Percentiles rank a stretch among this genome's conserved stretches.
Evolutionary conservation across 768 basidiomycete genomes (phyloP).

Genomic region (Tubosaeta sp.): DNA sequence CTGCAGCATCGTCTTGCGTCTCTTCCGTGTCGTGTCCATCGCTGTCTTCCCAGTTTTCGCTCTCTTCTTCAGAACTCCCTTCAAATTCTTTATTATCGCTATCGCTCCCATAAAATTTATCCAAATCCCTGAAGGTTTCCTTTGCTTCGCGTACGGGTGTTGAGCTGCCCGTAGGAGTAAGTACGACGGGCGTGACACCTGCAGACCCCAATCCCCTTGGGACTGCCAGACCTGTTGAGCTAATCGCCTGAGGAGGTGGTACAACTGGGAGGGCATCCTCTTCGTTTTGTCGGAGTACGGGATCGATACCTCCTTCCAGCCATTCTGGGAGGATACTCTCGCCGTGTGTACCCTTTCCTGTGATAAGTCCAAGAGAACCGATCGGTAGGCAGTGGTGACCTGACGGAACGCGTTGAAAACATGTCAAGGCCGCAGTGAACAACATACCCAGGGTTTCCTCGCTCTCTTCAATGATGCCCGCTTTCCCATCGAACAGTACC

Average conservation of each 20-base stretch:
- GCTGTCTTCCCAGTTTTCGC: constrained; percentile 30
- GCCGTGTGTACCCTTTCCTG: constrained; percentile 45
- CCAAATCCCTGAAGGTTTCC: constrained; percentile 55
- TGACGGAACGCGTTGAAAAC: constrained; percentile 15
- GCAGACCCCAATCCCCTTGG: constrained; percentile 29
- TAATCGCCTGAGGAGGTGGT: constrained; percentile 37
- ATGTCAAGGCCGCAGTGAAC: background rate
- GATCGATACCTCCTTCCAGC: constrained; percentile 82
- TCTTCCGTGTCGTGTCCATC: constrained; percentile 26
- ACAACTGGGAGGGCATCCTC: constrained; percentile 43
- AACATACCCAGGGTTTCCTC: constrained; percentile 34
- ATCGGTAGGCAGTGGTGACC: constrained; percentile 43
- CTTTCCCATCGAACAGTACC: constrained; percentile 78
- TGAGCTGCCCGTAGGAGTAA: constrained; percentile 51
- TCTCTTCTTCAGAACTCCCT: constrained; percentile 24
- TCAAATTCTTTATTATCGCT: constrained; percentile 33
- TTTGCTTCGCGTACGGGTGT: constrained; percentile 44
- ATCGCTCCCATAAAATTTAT: constrained; percentile 65
- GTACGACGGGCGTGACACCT: constrained; percentile 43
- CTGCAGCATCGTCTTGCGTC: constrained; percentile 25
- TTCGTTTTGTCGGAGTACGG: constrained; percentile 64
- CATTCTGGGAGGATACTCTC: constrained; percentile 68
- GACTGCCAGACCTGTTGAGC: constrained; percentile 30
- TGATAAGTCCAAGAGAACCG: constrained; percentile 65
- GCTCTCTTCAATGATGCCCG: constrained; percentile 37